Evolutionary conservation across 768 basidiomycete species (phyloP), one percentile per base, ranked within the genome.

Genomic region (Boletellus ananas): DNA sequence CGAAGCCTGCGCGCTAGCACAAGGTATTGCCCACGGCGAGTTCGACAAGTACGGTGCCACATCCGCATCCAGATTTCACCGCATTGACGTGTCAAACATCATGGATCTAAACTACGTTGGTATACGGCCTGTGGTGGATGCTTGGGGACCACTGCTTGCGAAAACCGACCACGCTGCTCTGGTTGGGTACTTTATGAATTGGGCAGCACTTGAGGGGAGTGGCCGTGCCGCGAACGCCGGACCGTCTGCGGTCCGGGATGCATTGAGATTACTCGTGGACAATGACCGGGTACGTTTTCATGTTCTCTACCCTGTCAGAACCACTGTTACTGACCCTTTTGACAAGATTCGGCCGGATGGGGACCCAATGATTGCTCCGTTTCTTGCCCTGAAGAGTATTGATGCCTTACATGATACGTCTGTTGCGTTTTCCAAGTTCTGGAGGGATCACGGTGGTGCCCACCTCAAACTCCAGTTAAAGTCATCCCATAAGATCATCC

Each of bases 61-160:
- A 1, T 9, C 64, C 0, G 56, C 59, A 0, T 56, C 50, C 12
- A 51, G 55, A 18, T 79, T 78, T 44, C 74, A 79, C 52, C 70
- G 79, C 1, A 72, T 79, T 39, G 71, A 76, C 17, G 73, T 75
- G 8, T 78, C 79, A 4, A 79, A 78, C 49, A 74, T 77, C 34
- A 45, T 76, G 47, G 76, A 79, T 47, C 43, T 38, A 11, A 68
- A 73, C 14, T 77, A 77, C 37, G 67, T 68, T 20, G 77, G 77
- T 11, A 61, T 75, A 11, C 49, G 45, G 14, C 27, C 43, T 1
- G 67, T 74, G 16, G 53, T 76, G 10, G 47, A 55, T 6, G 35
- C 55, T 3, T 78, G 77, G 78, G 63, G 59, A 1, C 67, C 72
- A 10, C 47, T 77, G 4, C 65, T 79, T 18, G 53, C 56, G n/a